These are phyloP conservation scores for Neofusicoccum umdonicola DNA, from an alignment of 2,329 filamentous ascomycete species.

Conservation along the genomic window DNA sequence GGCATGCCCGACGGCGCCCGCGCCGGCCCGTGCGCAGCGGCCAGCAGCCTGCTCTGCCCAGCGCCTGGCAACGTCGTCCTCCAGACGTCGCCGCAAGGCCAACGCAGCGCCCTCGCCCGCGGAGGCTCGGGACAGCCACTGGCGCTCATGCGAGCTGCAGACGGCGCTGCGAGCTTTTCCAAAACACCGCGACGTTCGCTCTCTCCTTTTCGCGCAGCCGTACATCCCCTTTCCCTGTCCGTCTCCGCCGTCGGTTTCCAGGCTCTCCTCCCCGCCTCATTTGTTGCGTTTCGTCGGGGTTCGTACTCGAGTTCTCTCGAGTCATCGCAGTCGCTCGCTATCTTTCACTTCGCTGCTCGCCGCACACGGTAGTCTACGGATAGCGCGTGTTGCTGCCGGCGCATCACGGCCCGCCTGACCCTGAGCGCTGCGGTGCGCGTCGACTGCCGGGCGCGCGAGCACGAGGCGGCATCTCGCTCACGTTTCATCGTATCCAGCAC, in stretches of 20 bases:
- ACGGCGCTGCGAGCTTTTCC: not conserved
- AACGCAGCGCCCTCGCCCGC: not conserved
- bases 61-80: not conserved
- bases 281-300: not conserved
- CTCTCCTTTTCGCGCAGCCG: not conserved
- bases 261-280: not conserved
- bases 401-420: not conserved
- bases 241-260: not conserved
- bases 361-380: not conserved
- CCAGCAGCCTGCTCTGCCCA: not conserved
- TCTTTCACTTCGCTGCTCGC: not conserved
- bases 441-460: not conserved
- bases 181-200: not conserved
- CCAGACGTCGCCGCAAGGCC: not conserved
- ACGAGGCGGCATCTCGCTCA: not conserved
- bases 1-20: not conserved
- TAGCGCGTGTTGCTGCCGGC: not conserved
- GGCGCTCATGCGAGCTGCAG: not conserved
- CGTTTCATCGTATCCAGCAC: not conserved
- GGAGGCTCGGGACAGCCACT: slow-evolving; percentile 3
- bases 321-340: not conserved
- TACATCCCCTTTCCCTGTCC: slow-evolving; percentile 1
- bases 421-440: not conserved
- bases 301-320: not conserved
- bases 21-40: not conserved